phyloP scores from a whole-genome alignment of 768 basidiomycete species.

The Hericium erinaceus region DNA sequence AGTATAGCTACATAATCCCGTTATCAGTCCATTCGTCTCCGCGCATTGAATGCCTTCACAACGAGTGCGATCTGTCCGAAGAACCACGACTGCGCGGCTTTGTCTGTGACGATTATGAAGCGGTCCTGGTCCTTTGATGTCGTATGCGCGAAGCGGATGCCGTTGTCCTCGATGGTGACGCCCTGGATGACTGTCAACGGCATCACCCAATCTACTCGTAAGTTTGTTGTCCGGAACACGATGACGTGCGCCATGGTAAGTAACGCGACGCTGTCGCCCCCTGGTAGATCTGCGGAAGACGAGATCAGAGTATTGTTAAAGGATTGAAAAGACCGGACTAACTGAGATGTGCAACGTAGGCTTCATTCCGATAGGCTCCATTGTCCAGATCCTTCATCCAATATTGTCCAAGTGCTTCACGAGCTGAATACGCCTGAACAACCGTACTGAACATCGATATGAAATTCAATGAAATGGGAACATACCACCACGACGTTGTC shows the following conservation, averaged over 20 bases:
- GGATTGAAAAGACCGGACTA: conserved; percentile 18
- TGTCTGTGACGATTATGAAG: conserved; percentile 71
- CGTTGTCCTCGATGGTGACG: conserved; percentile 83
- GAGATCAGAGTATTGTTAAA: conserved; percentile 1
- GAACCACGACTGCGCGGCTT: conserved; percentile 70
- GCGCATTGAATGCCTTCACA: conserved; percentile 68
- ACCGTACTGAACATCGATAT: background rate
- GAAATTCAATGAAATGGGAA: conserved; percentile 1
- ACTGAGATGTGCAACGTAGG: conserved; percentile 91
- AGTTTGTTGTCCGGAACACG: conserved; percentile 76
- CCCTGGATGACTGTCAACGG: conserved; percentile 81
- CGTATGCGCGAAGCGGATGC: conserved; percentile 82
- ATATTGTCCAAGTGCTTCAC: conserved; percentile 89
- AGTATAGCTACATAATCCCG: too few relatives aligned
- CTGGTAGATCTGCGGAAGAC: conserved; percentile 51
- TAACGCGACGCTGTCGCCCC: conserved; percentile 70
- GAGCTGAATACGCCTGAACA: conserved; percentile 71
- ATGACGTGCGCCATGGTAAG: conserved; percentile 74
- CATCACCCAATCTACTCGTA: conserved; percentile 87
- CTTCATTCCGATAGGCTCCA: conserved; percentile 75
- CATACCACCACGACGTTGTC: conserved; percentile 85
- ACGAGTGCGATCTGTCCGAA: conserved; percentile 68
- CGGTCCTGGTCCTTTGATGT: conserved; percentile 65
- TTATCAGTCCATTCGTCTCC: conserved; percentile 56
- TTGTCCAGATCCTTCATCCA: conserved; percentile 95